Percentiles rank a stretch among this genome's conserved stretches.
phyloP scores from a whole-genome alignment of 78 protist genomes.

The Polysphondylium violaceum region DNA sequence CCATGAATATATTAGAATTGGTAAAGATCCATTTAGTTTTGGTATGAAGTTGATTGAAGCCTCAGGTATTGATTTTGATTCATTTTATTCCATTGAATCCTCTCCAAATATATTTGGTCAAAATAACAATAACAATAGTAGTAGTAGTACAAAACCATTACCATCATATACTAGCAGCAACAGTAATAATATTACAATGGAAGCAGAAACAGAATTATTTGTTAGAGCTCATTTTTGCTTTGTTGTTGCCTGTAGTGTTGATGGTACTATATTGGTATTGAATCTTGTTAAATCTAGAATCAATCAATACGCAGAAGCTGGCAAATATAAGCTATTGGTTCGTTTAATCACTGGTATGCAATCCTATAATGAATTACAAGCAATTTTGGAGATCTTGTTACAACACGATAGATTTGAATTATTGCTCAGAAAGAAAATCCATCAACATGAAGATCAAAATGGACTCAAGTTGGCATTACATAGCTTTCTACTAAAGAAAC shows the following conservation, averaged over 20 bases:
- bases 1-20: constrained; percentile 59
- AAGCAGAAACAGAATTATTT: constrained; percentile 67
- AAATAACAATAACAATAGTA: not conserved
- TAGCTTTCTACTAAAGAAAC: constrained; percentile 71
- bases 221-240: constrained; percentile 82
- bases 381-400: constrained; percentile 62
- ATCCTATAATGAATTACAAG: constrained; percentile 70
- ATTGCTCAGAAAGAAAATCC: constrained; percentile 68
- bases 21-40: constrained; percentile 66
- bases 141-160: not conserved
- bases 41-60: constrained; percentile 66
- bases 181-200: constrained; percentile 13
- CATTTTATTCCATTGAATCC: not conserved
- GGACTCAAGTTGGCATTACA: constrained; percentile 68
- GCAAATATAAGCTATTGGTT: constrained; percentile 57
- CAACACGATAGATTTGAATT: constrained; percentile 80
- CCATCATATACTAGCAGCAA: not conserved
- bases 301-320: constrained; percentile 52
- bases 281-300: constrained; percentile 57
- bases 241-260: constrained; percentile 73
- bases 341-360: constrained; percentile 74
- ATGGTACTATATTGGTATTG: constrained; percentile 66
- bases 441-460: constrained; percentile 70
- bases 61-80: constrained; percentile 14
- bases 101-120: not conserved